A percentile compares a stretch with the other conserved stretches of the same genome.
Evolutionary conservation across 106 monocot species (phyloP).

Genomic region (Dendrobium catenatum): DNA sequence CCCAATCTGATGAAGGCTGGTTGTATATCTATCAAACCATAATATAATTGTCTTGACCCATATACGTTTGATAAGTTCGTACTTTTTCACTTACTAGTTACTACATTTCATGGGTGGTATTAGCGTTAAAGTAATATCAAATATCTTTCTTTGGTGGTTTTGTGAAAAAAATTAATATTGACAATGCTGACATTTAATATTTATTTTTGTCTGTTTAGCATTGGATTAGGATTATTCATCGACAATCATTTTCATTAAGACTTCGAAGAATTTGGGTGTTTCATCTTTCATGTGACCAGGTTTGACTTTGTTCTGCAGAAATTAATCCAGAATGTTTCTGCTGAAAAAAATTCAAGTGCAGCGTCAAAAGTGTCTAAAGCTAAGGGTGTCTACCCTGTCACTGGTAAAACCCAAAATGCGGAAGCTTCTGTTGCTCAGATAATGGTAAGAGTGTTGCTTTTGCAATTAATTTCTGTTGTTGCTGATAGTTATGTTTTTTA

Average conservation of each 20-base stretch:
- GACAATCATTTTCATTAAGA: background rate
- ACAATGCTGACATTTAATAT: background rate
- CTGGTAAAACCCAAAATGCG: conserved; percentile 12
- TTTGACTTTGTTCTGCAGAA: conserved; percentile 29
- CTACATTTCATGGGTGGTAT: background rate
- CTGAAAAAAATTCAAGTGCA: conserved; percentile 19
- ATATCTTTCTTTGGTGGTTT: background rate
- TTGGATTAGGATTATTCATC: background rate
- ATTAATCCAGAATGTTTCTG: conserved; percentile 29
- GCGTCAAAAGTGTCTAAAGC: conserved; percentile 4
- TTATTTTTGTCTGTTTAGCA: background rate
- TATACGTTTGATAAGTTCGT: background rate
- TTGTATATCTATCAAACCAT: background rate
- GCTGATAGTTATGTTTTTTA: too few species aligned
- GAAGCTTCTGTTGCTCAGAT: conserved; percentile 8
- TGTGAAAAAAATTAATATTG: background rate
- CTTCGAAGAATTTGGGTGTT: background rate
- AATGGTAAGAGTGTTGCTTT: background rate
- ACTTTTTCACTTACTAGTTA: background rate
- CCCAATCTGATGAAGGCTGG: background rate
- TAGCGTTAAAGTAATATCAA: background rate
- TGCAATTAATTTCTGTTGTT: background rate
- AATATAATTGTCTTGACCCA: background rate
- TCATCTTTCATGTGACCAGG: background rate
- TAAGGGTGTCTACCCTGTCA: conserved; percentile 3